Base-by-base conservation (phyloP, 2,329 filamentous ascomycete genomes). In the Stachybotrys chlorohalonatus region DNA sequence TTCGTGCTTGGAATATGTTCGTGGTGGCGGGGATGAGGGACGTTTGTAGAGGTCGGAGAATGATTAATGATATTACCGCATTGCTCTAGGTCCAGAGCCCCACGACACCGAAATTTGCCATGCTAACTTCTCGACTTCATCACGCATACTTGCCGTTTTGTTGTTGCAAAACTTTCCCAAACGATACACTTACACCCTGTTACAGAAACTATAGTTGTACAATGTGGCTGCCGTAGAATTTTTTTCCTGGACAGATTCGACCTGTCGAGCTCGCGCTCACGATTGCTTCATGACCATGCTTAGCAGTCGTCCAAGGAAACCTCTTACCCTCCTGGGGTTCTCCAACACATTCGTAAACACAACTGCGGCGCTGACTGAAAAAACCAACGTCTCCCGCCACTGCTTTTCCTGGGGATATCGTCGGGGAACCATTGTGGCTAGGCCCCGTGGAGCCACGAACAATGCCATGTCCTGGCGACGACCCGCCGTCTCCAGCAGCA, bases 401-500 rank as follows among this genome's bases (percentile, higher is more conserved):
- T 86, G 80, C 69, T 84, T 78, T 63, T 83, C 73, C 56, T 69
- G 62, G 2, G 69, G 66, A 68, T 94, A 95, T 47, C 81, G 76
- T 57, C 90, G 75, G 7, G 90, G 90, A 15, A 95, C 71, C 57
- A 92, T 68, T 0, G 87, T 89, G 8, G 87, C 88, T 58, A 89
- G 74, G 13, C 90, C 90, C 58, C 89, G 78, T 0, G 90, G 90
- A 17, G 87, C 83, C 48, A 94, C 89, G 66, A 95, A 95, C 46
- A 94, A 76, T 8, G 86, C 82, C 65, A 95, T 80, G 64, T 95
- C 90, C 63, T 87, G 85, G 55, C 86, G 77, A 58, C 87, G 80
- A 49, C 76, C 75, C 6, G 77, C 64, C 68, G 81, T 75, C 70
- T 95, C 90, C 42, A 90, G 70, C 49, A 95, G 73, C 49, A 94